phyloP scores from a whole-genome alignment of 2,329 filamentous ascomycete species.

The Fusarium siculi region DNA sequence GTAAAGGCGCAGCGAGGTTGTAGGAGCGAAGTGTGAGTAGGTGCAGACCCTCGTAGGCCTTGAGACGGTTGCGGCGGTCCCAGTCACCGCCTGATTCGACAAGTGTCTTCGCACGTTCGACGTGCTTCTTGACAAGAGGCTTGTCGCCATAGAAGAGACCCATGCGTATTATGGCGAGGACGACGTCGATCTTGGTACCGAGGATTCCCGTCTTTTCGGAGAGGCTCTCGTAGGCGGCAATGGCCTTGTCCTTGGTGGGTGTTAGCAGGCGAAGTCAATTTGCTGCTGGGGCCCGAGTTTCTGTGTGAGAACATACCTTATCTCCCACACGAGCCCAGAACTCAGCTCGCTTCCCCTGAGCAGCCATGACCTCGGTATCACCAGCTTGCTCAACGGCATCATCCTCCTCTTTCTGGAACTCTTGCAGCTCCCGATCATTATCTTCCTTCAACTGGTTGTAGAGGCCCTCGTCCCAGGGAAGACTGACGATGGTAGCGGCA shows the following conservation, averaged over 20 bases:
- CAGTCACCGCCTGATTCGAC: slow-evolving; percentile 97
- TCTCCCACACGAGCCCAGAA: slow-evolving; percentile 96
- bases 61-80: slow-evolving; percentile 97
- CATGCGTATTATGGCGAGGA: slow-evolving; percentile 94
- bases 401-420: slow-evolving; percentile 86
- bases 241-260: slow-evolving; percentile 81
- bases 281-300: neutral
- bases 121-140: slow-evolving; percentile 89
- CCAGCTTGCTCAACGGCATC: slow-evolving; percentile 96
- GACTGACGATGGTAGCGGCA: slow-evolving; percentile 70
- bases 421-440: slow-evolving; percentile 81
- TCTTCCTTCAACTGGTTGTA: slow-evolving; percentile 82
- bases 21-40: slow-evolving; percentile 93
- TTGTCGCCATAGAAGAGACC: slow-evolving; percentile 97
- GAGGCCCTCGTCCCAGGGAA: slow-evolving; percentile 91
- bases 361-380: slow-evolving; percentile 93
- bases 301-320: slow-evolving; percentile 72
- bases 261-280: slow-evolving; percentile 26
- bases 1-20: slow-evolving; percentile 86
- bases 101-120: slow-evolving; percentile 87
- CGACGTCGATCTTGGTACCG: slow-evolving; percentile 96
- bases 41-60: slow-evolving; percentile 97
- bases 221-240: slow-evolving; percentile 89
- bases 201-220: slow-evolving; percentile 98
- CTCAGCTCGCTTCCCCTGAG: slow-evolving; percentile 93